Conservation (phyloP, 2,329 filamentous ascomycete genomes). For the Drechslerella dactyloides region DNA sequence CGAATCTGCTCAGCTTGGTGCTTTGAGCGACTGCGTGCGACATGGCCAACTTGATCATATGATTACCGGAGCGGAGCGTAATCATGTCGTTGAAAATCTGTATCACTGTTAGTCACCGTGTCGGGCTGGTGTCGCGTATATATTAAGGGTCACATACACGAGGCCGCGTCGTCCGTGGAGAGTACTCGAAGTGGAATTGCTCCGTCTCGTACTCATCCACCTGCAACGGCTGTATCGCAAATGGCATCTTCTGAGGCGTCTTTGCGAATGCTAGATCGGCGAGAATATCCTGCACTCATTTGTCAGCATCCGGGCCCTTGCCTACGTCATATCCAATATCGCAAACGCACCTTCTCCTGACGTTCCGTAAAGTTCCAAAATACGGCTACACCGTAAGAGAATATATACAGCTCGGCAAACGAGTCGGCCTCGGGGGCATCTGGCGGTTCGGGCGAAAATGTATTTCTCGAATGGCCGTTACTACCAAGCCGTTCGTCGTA, state of each 20-base stretch:
- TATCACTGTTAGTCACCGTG: background rate
- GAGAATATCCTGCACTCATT: constrained; percentile 70
- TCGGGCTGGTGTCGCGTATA: background rate
- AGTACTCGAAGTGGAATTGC: constrained; percentile 98
- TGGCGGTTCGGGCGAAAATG: constrained; percentile 46
- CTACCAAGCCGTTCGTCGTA: constrained; percentile 44
- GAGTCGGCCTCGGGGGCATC: constrained; percentile 62
- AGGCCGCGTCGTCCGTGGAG: constrained; percentile 79
- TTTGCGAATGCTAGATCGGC: constrained; percentile 91
- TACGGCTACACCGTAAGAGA: constrained; percentile 94
- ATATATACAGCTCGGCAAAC: constrained; percentile 95
- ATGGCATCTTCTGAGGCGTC: constrained; percentile 68
- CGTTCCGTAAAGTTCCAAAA: constrained; percentile 98
- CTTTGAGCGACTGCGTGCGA: constrained; percentile 97
- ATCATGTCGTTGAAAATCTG: constrained; percentile 94
- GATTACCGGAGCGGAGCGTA: constrained; percentile 87
- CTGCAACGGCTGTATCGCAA: constrained; percentile 79
- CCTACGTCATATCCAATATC: background rate
- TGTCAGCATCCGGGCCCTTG: constrained; percentile 15
- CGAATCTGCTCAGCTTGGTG: constrained; percentile 94
- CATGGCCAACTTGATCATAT: constrained; percentile 99
- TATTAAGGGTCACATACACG: constrained; percentile 64
- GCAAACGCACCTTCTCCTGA: constrained; percentile 72
- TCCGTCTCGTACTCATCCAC: constrained; percentile 96
- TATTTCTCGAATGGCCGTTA: constrained; percentile 47